These are phyloP conservation scores for Coemansia sp. DNA, from an alignment of 192 early-diverging fungal species.

Conservation along the genomic window DNA sequence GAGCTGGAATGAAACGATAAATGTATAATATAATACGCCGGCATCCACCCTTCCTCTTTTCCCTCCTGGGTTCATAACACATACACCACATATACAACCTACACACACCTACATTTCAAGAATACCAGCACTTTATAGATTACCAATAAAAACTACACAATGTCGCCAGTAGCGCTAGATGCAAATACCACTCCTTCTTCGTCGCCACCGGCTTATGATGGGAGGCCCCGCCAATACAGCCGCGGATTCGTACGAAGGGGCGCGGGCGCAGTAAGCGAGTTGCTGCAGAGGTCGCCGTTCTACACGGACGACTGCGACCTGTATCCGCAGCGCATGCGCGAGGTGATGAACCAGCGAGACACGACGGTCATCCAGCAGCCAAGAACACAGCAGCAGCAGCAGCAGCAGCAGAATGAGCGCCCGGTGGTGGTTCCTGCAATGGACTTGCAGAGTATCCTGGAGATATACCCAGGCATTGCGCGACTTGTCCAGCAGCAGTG, in stretches of 20 bases:
- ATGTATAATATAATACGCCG: no score
- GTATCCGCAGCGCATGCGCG: conserved; percentile 45
- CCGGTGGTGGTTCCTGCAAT: neutral
- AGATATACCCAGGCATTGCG: conserved; percentile 34
- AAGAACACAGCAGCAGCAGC: neutral
- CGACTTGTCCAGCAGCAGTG: conserved; percentile 19
- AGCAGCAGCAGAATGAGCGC: neutral
- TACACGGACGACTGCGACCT: conserved; percentile 51
- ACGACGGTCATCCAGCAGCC: neutral
- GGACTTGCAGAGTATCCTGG: neutral
- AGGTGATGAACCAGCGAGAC: conserved; percentile 39
- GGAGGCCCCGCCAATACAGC: no score
- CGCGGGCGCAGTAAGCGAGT: neutral
- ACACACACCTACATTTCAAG: neutral
- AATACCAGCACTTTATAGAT: neutral
- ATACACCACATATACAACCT: no score
- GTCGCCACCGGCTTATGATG: no score
- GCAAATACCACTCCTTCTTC: neutral
- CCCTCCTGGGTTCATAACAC: no score
- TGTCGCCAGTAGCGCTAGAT: neutral
- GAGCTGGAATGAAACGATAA: no score
- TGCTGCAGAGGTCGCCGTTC: conserved; percentile 34
- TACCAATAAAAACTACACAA: neutral
- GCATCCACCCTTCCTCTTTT: no score
- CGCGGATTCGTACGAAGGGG: no score